Evolutionary conservation across 2,329 filamentous ascomycete species (phyloP).

Genomic region (Pseudogymnoascus sp.): DNA sequence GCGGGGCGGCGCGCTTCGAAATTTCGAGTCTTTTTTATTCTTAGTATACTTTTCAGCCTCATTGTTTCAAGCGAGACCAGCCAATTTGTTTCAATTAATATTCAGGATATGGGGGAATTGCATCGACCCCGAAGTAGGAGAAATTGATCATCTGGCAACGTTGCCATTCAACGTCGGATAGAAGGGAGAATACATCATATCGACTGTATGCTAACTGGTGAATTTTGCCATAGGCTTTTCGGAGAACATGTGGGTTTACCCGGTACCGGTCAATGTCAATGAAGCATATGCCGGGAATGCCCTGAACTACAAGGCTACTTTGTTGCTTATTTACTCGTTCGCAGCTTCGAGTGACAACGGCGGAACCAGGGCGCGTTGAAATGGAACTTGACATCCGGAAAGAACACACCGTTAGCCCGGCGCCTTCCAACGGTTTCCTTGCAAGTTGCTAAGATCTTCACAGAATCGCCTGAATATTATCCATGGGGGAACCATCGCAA

Average conservation of each 20-base stretch:
- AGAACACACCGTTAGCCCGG: constrained; percentile 58
- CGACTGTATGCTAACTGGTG: background rate
- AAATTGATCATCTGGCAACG: background rate
- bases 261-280: background rate
- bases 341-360: constrained; percentile 59
- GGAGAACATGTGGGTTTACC: constrained; percentile 25
- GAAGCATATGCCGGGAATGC: background rate
- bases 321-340: background rate
- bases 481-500: constrained; percentile 71
- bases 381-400: constrained; percentile 69
- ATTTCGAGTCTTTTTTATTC: background rate
- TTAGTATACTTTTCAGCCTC: constrained; percentile 3
- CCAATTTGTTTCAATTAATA: background rate
- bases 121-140: background rate
- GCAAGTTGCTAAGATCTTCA: background rate
- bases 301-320: background rate
- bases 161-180: background rate
- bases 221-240: constrained; percentile 22
- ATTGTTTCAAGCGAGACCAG: background rate
- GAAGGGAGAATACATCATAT: background rate
- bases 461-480: constrained; percentile 70
- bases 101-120: background rate
- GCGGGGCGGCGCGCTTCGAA: background rate
- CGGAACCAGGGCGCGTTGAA: constrained; percentile 57
- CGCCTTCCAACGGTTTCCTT: background rate